These are phyloP conservation scores for Mollisiaceae sp. DNA, from an alignment of 2,329 filamentous ascomycete species.

Conservation along the genomic window DNA sequence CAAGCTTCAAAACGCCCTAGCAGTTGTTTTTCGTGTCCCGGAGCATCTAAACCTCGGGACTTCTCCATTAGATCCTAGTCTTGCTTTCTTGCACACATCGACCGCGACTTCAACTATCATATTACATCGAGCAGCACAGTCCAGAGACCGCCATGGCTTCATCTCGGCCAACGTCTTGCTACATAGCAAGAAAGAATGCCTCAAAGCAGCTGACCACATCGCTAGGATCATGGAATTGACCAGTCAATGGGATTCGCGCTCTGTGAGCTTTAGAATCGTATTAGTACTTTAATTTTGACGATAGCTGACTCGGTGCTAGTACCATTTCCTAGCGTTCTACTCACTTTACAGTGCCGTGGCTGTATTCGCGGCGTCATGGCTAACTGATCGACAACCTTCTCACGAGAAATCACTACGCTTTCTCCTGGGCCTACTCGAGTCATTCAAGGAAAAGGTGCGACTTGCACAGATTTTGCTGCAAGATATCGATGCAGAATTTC, in stretches of 20 bases:
- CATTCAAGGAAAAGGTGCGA: slow-evolving; percentile 15
- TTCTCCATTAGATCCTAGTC: slow-evolving; percentile 11
- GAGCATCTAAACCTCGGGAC: slow-evolving; percentile 11
- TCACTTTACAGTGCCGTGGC: slow-evolving; percentile 13
- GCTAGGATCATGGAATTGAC: slow-evolving; percentile 20
- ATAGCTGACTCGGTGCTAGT: slow-evolving; percentile 5
- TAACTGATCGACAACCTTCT: slow-evolving; percentile 7
- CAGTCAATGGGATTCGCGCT: slow-evolving; percentile 17
- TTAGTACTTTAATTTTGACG: neutral
- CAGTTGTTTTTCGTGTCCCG: slow-evolving; percentile 21
- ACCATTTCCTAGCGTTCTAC: slow-evolving; percentile 12
- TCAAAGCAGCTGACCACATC: slow-evolving; percentile 18
- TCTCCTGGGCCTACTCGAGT: slow-evolving; percentile 14
- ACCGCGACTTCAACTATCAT: slow-evolving; percentile 18
- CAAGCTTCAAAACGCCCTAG: slow-evolving; percentile 14
- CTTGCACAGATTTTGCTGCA: slow-evolving; percentile 14
- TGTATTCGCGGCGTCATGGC: slow-evolving; percentile 17
- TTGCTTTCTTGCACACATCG: slow-evolving; percentile 17
- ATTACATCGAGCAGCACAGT: slow-evolving; percentile 19
- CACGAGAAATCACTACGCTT: slow-evolving; percentile 16
- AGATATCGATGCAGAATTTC: slow-evolving; percentile 21
- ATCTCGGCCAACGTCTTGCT: slow-evolving; percentile 10
- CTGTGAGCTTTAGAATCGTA: slow-evolving; percentile 10
- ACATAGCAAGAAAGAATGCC: slow-evolving; percentile 18
- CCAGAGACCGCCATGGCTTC: slow-evolving; percentile 6